Conservation (phyloP, 2,329 filamentous ascomycete genomes). For the Rutstroemia sp. region DNA sequence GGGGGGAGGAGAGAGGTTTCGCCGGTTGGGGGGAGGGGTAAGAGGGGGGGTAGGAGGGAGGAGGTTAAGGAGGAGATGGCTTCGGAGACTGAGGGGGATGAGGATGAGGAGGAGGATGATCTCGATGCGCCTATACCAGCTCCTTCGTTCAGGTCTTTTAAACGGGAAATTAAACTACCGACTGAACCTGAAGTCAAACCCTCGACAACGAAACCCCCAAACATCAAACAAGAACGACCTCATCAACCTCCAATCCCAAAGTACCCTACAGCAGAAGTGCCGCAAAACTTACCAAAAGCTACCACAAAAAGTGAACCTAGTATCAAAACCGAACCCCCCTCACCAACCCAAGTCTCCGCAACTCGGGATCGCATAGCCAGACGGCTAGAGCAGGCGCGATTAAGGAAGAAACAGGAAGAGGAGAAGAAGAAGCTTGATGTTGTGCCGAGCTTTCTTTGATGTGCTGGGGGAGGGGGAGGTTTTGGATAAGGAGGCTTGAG, state of each 20-base stretch:
- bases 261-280: not conserved
- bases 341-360: not conserved
- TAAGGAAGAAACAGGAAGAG: constrained; percentile 16
- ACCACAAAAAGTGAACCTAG: too few relatives aligned
- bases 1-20: too few relatives aligned
- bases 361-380: constrained; percentile 4
- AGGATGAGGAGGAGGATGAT: constrained; percentile 25
- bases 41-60: too few relatives aligned
- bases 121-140: constrained; percentile 23
- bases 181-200: not conserved
- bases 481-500: too few relatives aligned
- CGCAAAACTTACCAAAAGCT: not conserved
- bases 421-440: constrained; percentile 17
- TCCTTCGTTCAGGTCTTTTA: constrained; percentile 14
- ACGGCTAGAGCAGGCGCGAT: constrained; percentile 18
- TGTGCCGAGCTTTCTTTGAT: constrained; percentile 24
- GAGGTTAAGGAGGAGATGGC: not conserved
- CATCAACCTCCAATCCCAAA: not conserved
- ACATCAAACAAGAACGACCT: not conserved
- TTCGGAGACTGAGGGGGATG: constrained; percentile 12
- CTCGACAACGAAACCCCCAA: not conserved
- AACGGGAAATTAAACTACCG: not conserved
- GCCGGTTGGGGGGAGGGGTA: too few relatives aligned
- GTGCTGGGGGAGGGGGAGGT: too few relatives aligned
- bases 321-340: not conserved